These are phyloP conservation scores for Eimeria sp. DNA, from an alignment of 169 alveolate genomes.

Conservation along the genomic window DNA sequence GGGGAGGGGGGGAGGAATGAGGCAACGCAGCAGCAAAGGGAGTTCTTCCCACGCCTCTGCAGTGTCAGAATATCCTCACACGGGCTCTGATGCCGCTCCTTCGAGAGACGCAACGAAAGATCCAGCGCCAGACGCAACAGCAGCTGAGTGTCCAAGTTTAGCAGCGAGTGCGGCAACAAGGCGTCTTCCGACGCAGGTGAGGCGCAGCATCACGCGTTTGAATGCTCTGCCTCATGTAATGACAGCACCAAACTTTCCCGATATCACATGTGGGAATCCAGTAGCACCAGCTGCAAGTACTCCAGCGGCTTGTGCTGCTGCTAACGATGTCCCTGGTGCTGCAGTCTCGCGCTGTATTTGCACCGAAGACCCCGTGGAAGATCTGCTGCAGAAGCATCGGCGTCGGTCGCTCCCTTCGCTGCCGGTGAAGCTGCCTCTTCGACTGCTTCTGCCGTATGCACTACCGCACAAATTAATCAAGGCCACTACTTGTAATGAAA, in stretches of 20 bases:
- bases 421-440: conserved; percentile 23
- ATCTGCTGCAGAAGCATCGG: conserved; percentile 10
- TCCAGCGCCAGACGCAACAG: too few species aligned
- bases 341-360: conserved; percentile 1
- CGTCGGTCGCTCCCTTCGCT: conserved; percentile 27
- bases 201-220: not conserved
- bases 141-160: not conserved
- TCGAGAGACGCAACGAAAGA: too few species aligned
- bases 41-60: not conserved
- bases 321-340: not conserved
- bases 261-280: not conserved
- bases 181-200: not conserved
- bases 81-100: not conserved
- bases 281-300: not conserved
- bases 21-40: not conserved
- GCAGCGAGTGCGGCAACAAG: not conserved
- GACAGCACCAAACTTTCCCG: not conserved
- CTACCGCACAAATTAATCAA: not conserved
- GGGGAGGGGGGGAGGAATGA: not conserved
- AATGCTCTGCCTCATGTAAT: not conserved
- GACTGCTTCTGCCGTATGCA: conserved; percentile 6
- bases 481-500: not conserved
- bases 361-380: not conserved
- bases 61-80: not conserved
- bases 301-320: too few species aligned